phyloP scores from a whole-genome alignment of 73 alveolate species.

The Paramecium biaurelia region DNA sequence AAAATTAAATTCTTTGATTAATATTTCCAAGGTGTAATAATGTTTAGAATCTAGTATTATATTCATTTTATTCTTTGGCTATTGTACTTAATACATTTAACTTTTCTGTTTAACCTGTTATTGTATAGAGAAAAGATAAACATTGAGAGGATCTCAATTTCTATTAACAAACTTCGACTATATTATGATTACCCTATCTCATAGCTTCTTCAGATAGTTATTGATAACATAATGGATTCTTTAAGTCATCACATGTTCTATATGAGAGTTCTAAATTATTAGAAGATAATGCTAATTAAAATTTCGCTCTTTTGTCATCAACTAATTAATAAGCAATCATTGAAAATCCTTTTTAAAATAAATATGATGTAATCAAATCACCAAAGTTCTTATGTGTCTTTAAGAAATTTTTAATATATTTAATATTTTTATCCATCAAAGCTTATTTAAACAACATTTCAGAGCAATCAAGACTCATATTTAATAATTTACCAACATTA shows the following conservation, averaged over 20 bases:
- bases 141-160: conserved; percentile 45
- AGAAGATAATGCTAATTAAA: conserved; percentile 44
- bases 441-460: conserved; percentile 74
- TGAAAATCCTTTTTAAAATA: conserved; percentile 70
- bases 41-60: conserved; percentile 3
- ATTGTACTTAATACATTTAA: conserved; percentile 20
- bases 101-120: conserved; percentile 11
- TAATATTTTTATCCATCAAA: conserved; percentile 69
- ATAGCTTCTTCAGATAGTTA: conserved; percentile 54
- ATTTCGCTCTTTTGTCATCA: conserved; percentile 56
- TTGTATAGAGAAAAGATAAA: conserved; percentile 22
- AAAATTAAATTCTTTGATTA: neutral
- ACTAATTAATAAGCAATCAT: conserved; percentile 69
- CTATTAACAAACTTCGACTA: conserved; percentile 42
- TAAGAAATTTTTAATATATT: conserved; percentile 60
- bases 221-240: conserved; percentile 14
- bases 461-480: conserved; percentile 60
- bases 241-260: conserved; percentile 45
- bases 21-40: neutral
- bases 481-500: conserved; percentile 13
- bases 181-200: conserved; percentile 59
- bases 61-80: neutral
- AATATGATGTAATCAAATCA: conserved; percentile 65
- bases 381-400: conserved; percentile 67
- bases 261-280: conserved; percentile 53